Conservation (phyloP, 148 eudicot species). For the Spergularia bocconei region DNA sequence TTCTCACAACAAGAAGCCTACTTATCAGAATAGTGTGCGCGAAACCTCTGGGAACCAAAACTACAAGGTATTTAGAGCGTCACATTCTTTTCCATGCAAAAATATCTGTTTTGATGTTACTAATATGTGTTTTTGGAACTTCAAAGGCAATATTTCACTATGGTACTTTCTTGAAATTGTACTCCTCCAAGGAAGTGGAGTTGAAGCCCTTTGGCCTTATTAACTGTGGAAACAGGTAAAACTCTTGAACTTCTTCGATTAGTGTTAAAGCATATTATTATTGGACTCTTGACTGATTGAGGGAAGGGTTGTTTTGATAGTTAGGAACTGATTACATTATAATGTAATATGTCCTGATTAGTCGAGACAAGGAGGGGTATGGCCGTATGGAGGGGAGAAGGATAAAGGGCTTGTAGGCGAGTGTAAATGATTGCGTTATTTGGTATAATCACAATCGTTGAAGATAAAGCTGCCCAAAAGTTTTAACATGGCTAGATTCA, state of each 20-base stretch:
- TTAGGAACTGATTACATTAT: background rate
- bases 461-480: background rate
- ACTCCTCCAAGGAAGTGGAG: conserved; percentile 31
- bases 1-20: conserved; percentile 27
- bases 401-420: background rate
- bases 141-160: conserved; percentile 22
- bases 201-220: conserved; percentile 38
- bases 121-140: conserved; percentile 12
- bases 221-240: conserved; percentile 37
- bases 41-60: conserved; percentile 9
- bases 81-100: background rate
- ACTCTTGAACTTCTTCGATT: background rate
- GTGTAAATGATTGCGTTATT: background rate
- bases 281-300: background rate
- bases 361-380: background rate
- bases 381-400: background rate
- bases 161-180: conserved; percentile 27
- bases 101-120: background rate
- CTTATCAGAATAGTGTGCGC: conserved; percentile 1
- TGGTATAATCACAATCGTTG: background rate
- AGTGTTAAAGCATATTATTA: background rate
- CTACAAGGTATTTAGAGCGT: conserved; percentile 20
- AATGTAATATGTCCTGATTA: background rate
- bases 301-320: background rate
- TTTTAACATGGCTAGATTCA: background rate